phyloP scores from a whole-genome alignment of 495 filamentous ascomycete genomes.

The Melanomma pulvis-pyrius region DNA sequence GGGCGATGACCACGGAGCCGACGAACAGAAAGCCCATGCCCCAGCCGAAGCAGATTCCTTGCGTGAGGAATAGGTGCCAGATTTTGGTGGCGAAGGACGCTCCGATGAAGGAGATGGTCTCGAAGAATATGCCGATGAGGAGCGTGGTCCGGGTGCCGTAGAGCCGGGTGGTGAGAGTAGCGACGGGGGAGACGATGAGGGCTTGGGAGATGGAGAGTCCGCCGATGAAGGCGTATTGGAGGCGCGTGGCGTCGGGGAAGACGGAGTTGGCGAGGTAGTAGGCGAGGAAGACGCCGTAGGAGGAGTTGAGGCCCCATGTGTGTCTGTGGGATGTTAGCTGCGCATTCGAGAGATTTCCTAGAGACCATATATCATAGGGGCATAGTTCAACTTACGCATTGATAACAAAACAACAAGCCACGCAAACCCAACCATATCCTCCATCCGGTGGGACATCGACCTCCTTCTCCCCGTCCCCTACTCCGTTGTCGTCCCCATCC shows the following conservation, averaged over 20 bases:
- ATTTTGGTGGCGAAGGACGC: slow-evolving; percentile 52
- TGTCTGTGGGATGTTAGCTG: slow-evolving; percentile 31
- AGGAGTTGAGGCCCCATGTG: slow-evolving; percentile 52
- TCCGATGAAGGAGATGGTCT: slow-evolving; percentile 49
- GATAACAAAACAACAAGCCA: slow-evolving; percentile 43
- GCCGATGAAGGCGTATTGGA: slow-evolving; percentile 59
- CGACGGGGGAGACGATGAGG: slow-evolving; percentile 54
- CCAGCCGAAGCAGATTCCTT: slow-evolving; percentile 75
- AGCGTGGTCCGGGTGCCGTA: slow-evolving; percentile 49
- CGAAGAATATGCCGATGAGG: slow-evolving; percentile 49
- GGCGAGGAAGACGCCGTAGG: slow-evolving; percentile 56
- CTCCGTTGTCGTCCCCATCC: neutral
- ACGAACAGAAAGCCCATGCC: slow-evolving; percentile 80
- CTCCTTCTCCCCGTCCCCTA: neutral
- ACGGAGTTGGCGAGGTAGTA: slow-evolving; percentile 52
- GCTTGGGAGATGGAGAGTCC: slow-evolving; percentile 54
- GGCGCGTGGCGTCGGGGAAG: slow-evolving; percentile 50
- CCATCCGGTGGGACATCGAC: slow-evolving; percentile 50
- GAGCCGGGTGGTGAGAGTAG: slow-evolving; percentile 46
- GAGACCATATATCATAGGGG: neutral
- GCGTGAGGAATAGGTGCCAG: slow-evolving; percentile 67
- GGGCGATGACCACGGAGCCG: slow-evolving; percentile 66
- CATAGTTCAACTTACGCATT: slow-evolving; percentile 40
- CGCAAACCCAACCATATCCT: slow-evolving; percentile 56
- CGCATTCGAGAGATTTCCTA: neutral